Conservation (phyloP, 2,329 filamentous ascomycete genomes). For the Leptosphaerulina australis region DNA sequence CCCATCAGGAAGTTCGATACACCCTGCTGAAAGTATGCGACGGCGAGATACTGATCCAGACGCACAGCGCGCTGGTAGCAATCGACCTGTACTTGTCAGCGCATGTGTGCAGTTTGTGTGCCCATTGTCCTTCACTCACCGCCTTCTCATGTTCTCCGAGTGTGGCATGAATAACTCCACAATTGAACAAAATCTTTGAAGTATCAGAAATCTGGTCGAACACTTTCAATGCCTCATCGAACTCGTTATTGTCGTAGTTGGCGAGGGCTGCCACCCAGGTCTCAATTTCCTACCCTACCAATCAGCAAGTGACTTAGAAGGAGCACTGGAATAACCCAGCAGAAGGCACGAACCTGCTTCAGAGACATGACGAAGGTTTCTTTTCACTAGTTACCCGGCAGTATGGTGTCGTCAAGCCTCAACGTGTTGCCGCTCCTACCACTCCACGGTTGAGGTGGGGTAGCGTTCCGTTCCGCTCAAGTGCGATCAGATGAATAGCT, state of each 20-base stretch:
- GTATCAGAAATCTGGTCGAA: slow-evolving; percentile 92
- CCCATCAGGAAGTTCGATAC: slow-evolving; percentile 97
- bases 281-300: slow-evolving; percentile 81
- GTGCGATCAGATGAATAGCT: slow-evolving; percentile 25
- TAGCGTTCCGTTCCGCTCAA: slow-evolving; percentile 26
- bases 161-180: slow-evolving; percentile 95
- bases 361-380: slow-evolving; percentile 54
- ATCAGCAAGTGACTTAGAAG: slow-evolving; percentile 36
- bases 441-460: slow-evolving; percentile 34
- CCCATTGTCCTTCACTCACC: slow-evolving; percentile 60
- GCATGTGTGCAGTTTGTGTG: slow-evolving; percentile 13
- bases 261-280: slow-evolving; percentile 92
- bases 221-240: slow-evolving; percentile 81
- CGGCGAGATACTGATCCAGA: slow-evolving; percentile 92
- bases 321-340: slow-evolving; percentile 13
- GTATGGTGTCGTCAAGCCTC: slow-evolving; percentile 51
- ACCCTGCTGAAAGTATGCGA: slow-evolving; percentile 97
- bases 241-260: slow-evolving; percentile 96
- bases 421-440: slow-evolving; percentile 28
- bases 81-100: slow-evolving; percentile 70
- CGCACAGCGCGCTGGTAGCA: slow-evolving; percentile 91
- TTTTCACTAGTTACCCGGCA: slow-evolving; percentile 46
- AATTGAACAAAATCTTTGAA: slow-evolving; percentile 98
- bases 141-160: slow-evolving; percentile 95
- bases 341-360: slow-evolving; percentile 50